These are phyloP conservation scores for Punctularia strigosozonata DNA, from an alignment of 768 basidiomycete genomes.

Conservation along the genomic window DNA sequence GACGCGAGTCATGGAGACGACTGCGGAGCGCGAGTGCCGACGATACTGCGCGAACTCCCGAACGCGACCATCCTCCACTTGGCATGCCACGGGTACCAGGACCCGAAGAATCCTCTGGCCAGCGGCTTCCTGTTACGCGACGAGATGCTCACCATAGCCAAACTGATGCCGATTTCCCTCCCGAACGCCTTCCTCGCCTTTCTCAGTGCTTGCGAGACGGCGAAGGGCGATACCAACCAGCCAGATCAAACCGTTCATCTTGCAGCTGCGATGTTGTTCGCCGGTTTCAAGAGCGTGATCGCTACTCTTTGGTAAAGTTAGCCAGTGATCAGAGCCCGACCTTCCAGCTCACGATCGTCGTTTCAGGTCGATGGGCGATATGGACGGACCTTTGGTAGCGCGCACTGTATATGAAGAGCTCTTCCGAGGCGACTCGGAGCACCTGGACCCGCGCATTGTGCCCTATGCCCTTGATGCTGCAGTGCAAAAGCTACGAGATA, in stretches of 20 bases:
- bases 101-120: conserved; percentile 3
- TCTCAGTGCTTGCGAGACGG: conserved; percentile 6
- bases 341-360: neutral
- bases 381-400: neutral
- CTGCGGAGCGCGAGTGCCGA: neutral
- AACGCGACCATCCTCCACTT: conserved; percentile 1
- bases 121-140: conserved; percentile 2
- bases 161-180: neutral
- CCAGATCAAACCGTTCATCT: conserved; percentile 6
- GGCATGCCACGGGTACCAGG: conserved; percentile 3
- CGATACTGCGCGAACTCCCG: neutral
- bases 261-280: conserved; percentile 3
- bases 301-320: conserved; percentile 4
- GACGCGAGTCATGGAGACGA: neutral
- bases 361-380: neutral
- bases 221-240: conserved; percentile 1
- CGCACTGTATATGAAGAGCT: neutral
- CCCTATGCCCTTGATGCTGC: too few species aligned
- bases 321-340: neutral
- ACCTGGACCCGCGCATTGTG: too few species aligned
- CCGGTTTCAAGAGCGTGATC: conserved; percentile 4
- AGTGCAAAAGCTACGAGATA: too few species aligned
- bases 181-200: conserved; percentile 5
- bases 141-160: neutral
- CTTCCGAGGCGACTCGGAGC: too few species aligned